A percentile compares a stretch with the other conserved stretches of the same genome.
Evolutionary conservation across 2,329 filamentous ascomycete genomes (phyloP).

Genomic region (Diaporthe citrichinensis): DNA sequence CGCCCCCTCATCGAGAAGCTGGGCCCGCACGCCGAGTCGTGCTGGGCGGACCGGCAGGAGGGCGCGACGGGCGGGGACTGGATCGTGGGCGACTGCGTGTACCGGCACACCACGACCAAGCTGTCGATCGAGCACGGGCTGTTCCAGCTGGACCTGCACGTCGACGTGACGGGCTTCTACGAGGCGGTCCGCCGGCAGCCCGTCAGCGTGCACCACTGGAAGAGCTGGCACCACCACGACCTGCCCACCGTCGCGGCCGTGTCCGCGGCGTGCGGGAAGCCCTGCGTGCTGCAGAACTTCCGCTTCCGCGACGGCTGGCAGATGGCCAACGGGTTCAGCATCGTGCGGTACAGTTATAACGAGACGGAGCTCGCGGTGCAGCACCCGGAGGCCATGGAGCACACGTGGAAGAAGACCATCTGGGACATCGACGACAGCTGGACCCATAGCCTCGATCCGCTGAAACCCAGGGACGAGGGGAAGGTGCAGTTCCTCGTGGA

Average conservation of each 20-base stretch:
- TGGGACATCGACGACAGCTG: conserved; percentile 41
- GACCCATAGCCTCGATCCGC: conserved; percentile 41
- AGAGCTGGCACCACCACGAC: conserved; percentile 47
- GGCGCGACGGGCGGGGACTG: conserved; percentile 53
- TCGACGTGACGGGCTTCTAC: conserved; percentile 59
- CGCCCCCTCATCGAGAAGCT: conserved; percentile 54
- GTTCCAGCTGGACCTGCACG: conserved; percentile 58
- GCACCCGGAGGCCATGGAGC: conserved; percentile 57
- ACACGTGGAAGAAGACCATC: conserved; percentile 48
- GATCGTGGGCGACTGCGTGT: conserved; percentile 57
- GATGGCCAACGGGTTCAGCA: conserved; percentile 59
- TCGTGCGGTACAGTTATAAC: conserved; percentile 53
- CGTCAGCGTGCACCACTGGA: conserved; percentile 61
- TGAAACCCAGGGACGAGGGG: conserved; percentile 38
- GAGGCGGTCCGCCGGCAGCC: conserved; percentile 57
- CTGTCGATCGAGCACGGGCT: conserved; percentile 57
- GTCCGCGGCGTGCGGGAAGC: conserved; percentile 55
- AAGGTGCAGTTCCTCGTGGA: conserved; percentile 43
- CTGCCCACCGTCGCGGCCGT: conserved; percentile 55
- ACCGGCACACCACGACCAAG: conserved; percentile 55
- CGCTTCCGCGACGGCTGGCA: conserved; percentile 47
- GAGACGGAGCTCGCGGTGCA: conserved; percentile 49
- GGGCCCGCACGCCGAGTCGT: conserved; percentile 53
- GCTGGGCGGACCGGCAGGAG: conserved; percentile 46
- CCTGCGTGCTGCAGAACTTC: conserved; percentile 57